phyloP scores from a whole-genome alignment of 169 alveolate species.

The Perkinsus chesapeaki region DNA sequence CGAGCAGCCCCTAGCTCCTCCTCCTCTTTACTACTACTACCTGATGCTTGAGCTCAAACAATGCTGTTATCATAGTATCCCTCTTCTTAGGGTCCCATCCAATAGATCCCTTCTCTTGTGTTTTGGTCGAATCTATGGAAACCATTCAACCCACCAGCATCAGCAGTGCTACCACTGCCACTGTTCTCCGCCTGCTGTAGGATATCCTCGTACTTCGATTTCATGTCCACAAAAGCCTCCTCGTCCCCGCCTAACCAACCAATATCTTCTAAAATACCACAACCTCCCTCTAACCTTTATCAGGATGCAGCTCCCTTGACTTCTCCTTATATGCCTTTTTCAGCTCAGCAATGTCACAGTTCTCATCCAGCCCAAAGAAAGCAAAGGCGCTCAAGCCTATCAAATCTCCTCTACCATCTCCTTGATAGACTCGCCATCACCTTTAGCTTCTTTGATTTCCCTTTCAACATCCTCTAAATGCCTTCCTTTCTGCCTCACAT shows the following conservation, averaged over 20 bases:
- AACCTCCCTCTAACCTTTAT: not conserved
- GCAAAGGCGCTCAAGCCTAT: not conserved
- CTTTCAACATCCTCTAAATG: not conserved
- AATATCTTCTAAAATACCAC: not conserved
- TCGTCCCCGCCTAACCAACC: not conserved
- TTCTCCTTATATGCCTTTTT: not conserved
- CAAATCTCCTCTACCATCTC: not conserved
- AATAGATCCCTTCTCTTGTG: not conserved
- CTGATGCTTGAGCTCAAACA: not conserved
- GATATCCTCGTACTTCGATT: not conserved
- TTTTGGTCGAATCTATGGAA: not conserved
- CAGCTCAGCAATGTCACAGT: not conserved
- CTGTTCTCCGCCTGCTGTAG: not conserved
- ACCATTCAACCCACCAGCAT: not conserved
- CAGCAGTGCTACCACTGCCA: not conserved
- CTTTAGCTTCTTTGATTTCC: not conserved
- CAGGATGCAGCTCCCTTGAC: not conserved
- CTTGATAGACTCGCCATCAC: not conserved
- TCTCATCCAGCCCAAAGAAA: not conserved
- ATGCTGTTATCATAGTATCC: not conserved
- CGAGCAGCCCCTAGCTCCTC: no score
- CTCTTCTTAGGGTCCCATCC: not conserved
- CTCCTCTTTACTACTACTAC: no score
- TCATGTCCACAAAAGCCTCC: not conserved
- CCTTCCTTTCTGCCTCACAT: not conserved